Conservation (phyloP, 306 rosid species). For the Prunus campanulata region DNA sequence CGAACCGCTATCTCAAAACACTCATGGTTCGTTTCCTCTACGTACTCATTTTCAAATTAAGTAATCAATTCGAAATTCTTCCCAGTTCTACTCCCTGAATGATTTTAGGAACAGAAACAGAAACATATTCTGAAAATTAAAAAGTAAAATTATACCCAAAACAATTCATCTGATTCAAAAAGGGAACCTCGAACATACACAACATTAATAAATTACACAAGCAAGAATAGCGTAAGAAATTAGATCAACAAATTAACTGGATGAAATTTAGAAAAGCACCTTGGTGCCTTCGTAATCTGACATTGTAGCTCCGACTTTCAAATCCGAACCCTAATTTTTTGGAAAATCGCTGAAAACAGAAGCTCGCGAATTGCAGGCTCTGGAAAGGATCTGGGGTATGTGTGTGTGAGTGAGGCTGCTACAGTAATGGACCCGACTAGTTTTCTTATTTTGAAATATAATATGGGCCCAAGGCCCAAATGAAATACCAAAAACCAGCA, state of each 20-base stretch:
- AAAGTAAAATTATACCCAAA: not conserved
- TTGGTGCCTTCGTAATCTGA: constrained; percentile 45
- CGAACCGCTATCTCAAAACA: not conserved
- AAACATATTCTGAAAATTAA: not conserved
- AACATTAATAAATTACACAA: not conserved
- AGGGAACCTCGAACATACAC: not conserved
- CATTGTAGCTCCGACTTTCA: constrained; percentile 44
- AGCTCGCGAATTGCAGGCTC: not conserved
- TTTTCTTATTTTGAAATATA: no score
- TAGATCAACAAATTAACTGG: not conserved
- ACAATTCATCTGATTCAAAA: not conserved
- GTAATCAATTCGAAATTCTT: not conserved
- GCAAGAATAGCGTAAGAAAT: not conserved
- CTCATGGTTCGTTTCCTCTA: not conserved
- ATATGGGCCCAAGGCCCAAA: no score
- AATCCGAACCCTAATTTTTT: constrained; percentile 27
- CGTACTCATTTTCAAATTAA: not conserved
- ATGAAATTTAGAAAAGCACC: constrained; percentile 12
- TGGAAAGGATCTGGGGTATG: not conserved
- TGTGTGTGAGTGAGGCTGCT: not conserved
- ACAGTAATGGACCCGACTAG: not conserved
- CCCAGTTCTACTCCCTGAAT: not conserved
- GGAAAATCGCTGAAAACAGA: constrained; percentile 18
- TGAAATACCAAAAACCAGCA: no score
- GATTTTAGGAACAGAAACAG: not conserved